These are phyloP conservation scores for Quercus berberidifolia DNA, from an alignment of 306 rosid genomes.

Conservation along the genomic window DNA sequence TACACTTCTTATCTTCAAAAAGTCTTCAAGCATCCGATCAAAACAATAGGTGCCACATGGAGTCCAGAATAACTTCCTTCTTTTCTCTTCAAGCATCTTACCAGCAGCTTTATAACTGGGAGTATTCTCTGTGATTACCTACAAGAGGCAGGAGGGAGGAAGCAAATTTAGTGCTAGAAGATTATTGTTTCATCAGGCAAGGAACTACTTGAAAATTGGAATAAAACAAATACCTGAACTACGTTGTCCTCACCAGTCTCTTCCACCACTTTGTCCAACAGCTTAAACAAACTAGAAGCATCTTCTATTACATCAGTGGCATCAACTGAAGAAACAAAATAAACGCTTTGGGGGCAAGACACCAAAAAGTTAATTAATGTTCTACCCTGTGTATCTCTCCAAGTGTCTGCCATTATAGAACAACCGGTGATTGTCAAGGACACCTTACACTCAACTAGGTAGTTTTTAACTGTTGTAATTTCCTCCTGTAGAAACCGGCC, in stretches of 20 bases:
- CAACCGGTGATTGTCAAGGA: conserved; percentile 91
- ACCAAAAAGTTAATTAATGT: conserved; percentile 69
- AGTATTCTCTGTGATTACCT: conserved; percentile 88
- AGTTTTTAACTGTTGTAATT: conserved; percentile 57
- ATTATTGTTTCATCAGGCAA: conserved; percentile 19
- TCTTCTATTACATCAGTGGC: conserved; percentile 69
- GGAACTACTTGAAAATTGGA: conserved; percentile 26
- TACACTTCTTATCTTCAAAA: conserved; percentile 69
- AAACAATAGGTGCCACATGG: conserved; percentile 83
- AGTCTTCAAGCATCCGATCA: conserved; percentile 78
- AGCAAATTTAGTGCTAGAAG: conserved; percentile 8
- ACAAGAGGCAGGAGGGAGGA: conserved; percentile 11
- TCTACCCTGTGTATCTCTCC: conserved; percentile 77
- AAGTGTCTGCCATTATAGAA: conserved; percentile 80
- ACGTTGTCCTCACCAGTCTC: conserved; percentile 90
- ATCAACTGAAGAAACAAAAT: conserved; percentile 80
- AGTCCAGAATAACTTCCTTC: conserved; percentile 85
- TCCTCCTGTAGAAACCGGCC: conserved; percentile 78
- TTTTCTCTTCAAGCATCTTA: conserved; percentile 88
- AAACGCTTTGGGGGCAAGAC: conserved; percentile 79
- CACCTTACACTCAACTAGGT: conserved; percentile 68
- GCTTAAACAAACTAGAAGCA: conserved; percentile 67
- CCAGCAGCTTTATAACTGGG: conserved; percentile 76
- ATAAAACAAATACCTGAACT: conserved; percentile 71
- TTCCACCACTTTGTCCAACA: conserved; percentile 81